A percentile compares a stretch with the other conserved stretches of the same genome.
These are phyloP conservation scores for Ceratonia siliqua DNA, from an alignment of 306 rosid genomes.

Conservation along the genomic window DNA sequence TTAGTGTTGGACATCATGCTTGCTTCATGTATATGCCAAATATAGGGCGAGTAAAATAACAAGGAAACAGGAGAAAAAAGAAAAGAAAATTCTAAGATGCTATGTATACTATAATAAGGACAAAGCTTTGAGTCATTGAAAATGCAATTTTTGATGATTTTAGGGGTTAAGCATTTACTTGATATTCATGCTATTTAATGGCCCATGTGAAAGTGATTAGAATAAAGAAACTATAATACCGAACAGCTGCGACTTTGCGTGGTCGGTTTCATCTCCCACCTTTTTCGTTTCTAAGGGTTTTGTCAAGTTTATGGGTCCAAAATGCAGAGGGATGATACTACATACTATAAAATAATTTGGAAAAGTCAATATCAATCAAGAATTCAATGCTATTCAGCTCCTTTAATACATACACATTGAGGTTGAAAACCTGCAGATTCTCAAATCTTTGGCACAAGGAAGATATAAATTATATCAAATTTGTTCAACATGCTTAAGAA, in stretches of 20 bases:
- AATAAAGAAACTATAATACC: conserved; percentile 10
- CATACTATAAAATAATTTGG: background rate
- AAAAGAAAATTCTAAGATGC: background rate
- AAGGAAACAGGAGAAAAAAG: background rate
- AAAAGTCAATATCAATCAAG: conserved; percentile 3
- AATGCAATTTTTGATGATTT: background rate
- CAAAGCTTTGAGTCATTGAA: conserved; percentile 11
- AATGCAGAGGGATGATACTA: background rate
- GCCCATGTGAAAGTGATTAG: conserved; percentile 20
- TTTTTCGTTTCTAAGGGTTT: conserved; percentile 16
- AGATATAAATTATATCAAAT: background rate
- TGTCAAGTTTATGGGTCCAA: conserved; percentile 28
- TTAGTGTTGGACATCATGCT: background rate
- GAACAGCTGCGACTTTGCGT: conserved; percentile 4
- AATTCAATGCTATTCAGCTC: conserved; percentile 11
- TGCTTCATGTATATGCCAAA: conserved; percentile 16
- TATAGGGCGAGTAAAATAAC: conserved; percentile 10
- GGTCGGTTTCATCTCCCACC: conserved; percentile 16
- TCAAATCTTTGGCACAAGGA: conserved; percentile 26
- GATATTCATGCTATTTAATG: background rate
- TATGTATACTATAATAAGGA: background rate
- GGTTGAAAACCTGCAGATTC: conserved; percentile 18
- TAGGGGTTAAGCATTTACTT: background rate
- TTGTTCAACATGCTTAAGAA: background rate
- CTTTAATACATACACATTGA: conserved; percentile 36